Base-by-base conservation (phyloP, 1,284 basidiomycete species). In the Apiotrichum mycotoxinovorans region DNA sequence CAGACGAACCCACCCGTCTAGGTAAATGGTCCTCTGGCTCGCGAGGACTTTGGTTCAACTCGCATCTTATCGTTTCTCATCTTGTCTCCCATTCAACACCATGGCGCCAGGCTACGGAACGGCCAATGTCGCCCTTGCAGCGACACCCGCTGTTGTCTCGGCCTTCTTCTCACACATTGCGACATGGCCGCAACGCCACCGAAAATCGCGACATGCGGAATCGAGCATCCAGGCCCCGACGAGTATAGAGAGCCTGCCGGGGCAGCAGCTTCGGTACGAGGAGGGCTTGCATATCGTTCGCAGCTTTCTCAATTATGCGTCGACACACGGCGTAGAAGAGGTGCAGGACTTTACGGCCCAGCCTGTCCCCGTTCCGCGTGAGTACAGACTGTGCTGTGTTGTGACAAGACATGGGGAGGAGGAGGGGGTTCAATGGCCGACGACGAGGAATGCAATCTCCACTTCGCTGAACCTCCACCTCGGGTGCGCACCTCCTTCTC, bases 301-400 rank as follows among this genome's bases (percentile, higher is more conserved):
- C 49, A 50, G 67, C 15, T 76, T 76, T 43, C 58, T 76, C 25
- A 69, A 74, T 12, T 73, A 69, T 60, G 68, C 72, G 11, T 71
- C 67, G 35, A 62, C 64, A 42, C 69, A 73, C 61, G 69, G 70
- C 27, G 71, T 80, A 11, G 76, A 76, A 52, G 76, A 79, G 48
- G 69, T 79, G 18, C 79, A 80, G 59, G 66, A 67, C 7, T 79
- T 77, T 58, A 78, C 77, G 2, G 76, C 74, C 2, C 74, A 72
- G 65, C 61, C 67, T 11, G 67, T 78, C 3, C 77, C 76, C 0
- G 65, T 64, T 9, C 69, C 71, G 5, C 67, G 72, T 74, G 50
- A 66, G 70, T 65, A 15, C 4, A 2, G 11, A 5, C 7, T 22
- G n/a, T 18, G 17, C 35, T 15, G 17, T 37, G 7, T 30, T 18